phyloP scores from a whole-genome alignment of 192 early-diverging fungal genomes.

The Glomus cerebriforme region DNA sequence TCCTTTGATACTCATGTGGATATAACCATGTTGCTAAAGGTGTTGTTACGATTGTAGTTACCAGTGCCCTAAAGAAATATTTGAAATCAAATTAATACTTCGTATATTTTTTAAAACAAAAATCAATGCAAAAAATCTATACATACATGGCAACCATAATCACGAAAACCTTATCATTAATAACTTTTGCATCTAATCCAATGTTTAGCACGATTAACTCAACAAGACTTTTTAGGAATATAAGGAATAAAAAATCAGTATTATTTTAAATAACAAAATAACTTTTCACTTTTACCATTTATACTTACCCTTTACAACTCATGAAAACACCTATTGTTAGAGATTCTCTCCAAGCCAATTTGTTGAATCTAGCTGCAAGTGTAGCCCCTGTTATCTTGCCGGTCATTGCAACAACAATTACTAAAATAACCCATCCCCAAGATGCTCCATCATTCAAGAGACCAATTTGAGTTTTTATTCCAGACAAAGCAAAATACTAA shows the following conservation, averaged over 20 bases:
- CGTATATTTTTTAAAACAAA: no score
- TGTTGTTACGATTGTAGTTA: constrained; percentile 88
- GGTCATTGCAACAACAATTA: constrained; percentile 73
- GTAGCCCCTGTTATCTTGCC: constrained; percentile 90
- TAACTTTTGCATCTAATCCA: constrained; percentile 81
- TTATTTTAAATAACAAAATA: background rate
- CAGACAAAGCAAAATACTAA: constrained; percentile 89
- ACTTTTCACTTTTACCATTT: background rate
- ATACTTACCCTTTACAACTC: constrained; percentile 84
- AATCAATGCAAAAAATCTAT: background rate
- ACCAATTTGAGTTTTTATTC: constrained; percentile 85
- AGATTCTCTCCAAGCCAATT: constrained; percentile 82
- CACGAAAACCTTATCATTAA: constrained; percentile 61
- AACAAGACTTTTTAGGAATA: constrained; percentile 64
- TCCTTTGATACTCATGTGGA: constrained; percentile 64
- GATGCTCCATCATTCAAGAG: constrained; percentile 66
- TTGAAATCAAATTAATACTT: background rate
- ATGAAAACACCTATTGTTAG: constrained; percentile 86
- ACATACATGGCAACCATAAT: constrained; percentile 57
- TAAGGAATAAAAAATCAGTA: constrained; percentile 8
- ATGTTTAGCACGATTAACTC: constrained; percentile 97
- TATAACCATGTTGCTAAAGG: constrained; percentile 78
- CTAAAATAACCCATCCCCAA: constrained; percentile 79
- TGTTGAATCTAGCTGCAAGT: constrained; percentile 62
- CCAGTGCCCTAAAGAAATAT: constrained; percentile 66